phyloP scores from a whole-genome alignment of 352 stramenopile species.

The Globisporangium nunn region DNA sequence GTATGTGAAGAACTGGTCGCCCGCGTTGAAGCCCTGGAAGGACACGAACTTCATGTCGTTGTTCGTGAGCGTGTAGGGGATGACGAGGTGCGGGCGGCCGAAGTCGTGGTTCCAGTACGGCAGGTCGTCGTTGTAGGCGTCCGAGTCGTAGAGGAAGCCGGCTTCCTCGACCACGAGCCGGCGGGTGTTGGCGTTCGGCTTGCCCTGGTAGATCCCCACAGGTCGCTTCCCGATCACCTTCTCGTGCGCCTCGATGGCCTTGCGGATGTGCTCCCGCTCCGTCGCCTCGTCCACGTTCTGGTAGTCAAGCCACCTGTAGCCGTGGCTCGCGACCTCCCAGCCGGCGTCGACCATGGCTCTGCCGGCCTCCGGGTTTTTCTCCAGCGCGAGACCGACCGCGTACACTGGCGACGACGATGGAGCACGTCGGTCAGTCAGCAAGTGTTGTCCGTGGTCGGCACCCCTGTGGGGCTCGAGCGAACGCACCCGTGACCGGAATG shows the following conservation, averaged over 20 bases:
- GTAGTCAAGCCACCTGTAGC: constrained; percentile 96
- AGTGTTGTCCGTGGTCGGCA: too few relatives aligned
- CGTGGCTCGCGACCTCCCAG: constrained; percentile 93
- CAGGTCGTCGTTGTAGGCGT: constrained; percentile 94
- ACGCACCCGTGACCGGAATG: constrained; percentile 71
- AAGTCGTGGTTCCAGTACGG: constrained; percentile 92
- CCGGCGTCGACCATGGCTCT: constrained; percentile 88
- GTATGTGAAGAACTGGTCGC: constrained; percentile 91
- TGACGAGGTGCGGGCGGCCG: constrained; percentile 89
- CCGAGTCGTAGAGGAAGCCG: constrained; percentile 94
- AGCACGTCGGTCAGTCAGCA: not conserved
- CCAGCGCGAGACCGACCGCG: constrained; percentile 92
- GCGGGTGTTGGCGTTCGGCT: constrained; percentile 91
- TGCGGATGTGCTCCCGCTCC: constrained; percentile 90
- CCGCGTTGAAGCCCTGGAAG: constrained; percentile 88
- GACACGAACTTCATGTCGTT: constrained; percentile 96
- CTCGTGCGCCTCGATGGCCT: constrained; percentile 89
- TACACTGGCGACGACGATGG: constrained; percentile 50
- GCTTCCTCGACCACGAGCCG: constrained; percentile 88
- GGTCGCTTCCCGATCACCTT: constrained; percentile 85
- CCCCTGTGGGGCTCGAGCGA: not conserved
- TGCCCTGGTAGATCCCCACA: constrained; percentile 95
- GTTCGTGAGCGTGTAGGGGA: constrained; percentile 93
- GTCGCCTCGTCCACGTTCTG: constrained; percentile 89
- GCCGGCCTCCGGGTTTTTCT: constrained; percentile 88